Conservation (phyloP, 2,329 filamentous ascomycete genomes). For the Calonectria leucothoes region DNA sequence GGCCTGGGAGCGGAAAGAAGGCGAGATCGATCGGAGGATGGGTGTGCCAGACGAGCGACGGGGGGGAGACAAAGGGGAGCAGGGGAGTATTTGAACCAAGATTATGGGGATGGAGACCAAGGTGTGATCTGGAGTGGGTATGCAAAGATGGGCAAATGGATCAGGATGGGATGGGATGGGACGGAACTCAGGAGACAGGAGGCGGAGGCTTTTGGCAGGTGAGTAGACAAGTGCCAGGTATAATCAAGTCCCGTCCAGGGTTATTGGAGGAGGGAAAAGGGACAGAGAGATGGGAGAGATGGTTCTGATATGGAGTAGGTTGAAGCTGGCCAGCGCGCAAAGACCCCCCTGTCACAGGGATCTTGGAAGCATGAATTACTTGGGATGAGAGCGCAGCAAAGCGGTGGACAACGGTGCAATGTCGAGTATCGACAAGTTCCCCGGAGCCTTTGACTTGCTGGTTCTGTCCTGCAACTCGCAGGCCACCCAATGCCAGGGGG, state of each 20-base stretch:
- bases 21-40: slow-evolving; percentile 45
- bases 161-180: slow-evolving; percentile 45
- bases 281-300: slow-evolving; percentile 31
- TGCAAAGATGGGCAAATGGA: slow-evolving; percentile 47
- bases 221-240: slow-evolving; percentile 28
- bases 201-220: slow-evolving; percentile 43
- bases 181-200: slow-evolving; percentile 37
- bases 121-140: slow-evolving; percentile 51
- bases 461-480: slow-evolving; percentile 33
- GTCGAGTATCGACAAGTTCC: slow-evolving; percentile 34
- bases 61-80: slow-evolving; percentile 45
- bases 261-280: slow-evolving; percentile 19
- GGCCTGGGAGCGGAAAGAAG: slow-evolving; percentile 39
- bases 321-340: slow-evolving; percentile 34
- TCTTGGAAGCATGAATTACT: slow-evolving; percentile 38
- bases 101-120: slow-evolving; percentile 45
- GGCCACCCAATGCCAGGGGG: slow-evolving; percentile 26
- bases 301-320: slow-evolving; percentile 35
- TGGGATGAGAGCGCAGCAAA: slow-evolving; percentile 36
- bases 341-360: slow-evolving; percentile 38
- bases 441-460: slow-evolving; percentile 25
- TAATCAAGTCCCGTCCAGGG: slow-evolving; percentile 29
- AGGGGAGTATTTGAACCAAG: slow-evolving; percentile 51
- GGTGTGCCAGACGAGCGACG: slow-evolving; percentile 43
- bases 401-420: slow-evolving; percentile 37